Base-by-base conservation (phyloP, 164 flowering plant genomes). In the Piper longum region DNA sequence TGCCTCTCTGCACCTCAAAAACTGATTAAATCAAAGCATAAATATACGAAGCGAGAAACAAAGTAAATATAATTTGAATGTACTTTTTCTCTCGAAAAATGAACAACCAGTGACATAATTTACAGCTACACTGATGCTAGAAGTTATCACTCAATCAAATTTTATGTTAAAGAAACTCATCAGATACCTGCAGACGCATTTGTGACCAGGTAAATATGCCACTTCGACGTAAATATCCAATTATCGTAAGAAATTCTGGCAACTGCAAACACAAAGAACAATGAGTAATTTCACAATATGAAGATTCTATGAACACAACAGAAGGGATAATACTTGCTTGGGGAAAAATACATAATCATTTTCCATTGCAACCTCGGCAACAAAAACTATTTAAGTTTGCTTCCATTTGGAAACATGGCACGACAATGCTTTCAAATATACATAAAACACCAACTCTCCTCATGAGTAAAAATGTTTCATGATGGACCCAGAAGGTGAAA, bases 221-320 rank as follows among this genome's bases (percentile, higher is more conserved):
- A 60, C 90, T 90, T n/a, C 99, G 86, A 55, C 96, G 95, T 69
- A 93, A 69, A 75, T 93, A 88, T 76, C 97, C 97, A 81, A 93
- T 88, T 41, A 93, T 82, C 26, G 92, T 88, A 12, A 90, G 91
- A 75, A 97, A 93, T 63, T 93, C 99, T 19, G 99, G 95, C 75
- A 93, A 78, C 97, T 93, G 79, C 65, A 76, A 66, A 17, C 52
- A 40, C 17, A 3, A 14, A 19, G 55, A 52, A 4, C 16, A 13
- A 56, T 64, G 9, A 11, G 56, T 16, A n/a, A 18, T 16, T 55
- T 64, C 17, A 0, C 26, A 42, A 26, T 26, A 26, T 26, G 36
- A 26, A 26, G 36, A 26, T 26, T 26, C 36, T 26, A 26, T 26
- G 36, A 26, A 26, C 36, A 26, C 1, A 26, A 26, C 36, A 26